Evolutionary conservation across 495 filamentous ascomycete genomes (phyloP).

Genomic region (Penicillium samsonianum): DNA sequence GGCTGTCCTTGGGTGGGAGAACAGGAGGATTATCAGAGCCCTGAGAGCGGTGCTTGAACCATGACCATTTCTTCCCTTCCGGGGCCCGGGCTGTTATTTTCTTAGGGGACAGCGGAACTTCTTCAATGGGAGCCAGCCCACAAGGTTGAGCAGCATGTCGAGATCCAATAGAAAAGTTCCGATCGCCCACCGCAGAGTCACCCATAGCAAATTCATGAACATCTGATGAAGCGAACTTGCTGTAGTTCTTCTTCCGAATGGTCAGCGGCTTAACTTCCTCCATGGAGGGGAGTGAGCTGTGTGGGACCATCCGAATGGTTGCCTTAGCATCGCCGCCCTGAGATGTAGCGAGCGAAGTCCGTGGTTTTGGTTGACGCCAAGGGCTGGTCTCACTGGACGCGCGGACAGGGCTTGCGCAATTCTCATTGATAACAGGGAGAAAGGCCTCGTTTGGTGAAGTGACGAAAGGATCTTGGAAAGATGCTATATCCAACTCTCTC

Average conservation of each 20-base stretch:
- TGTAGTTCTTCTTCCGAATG: slow-evolving; percentile 52
- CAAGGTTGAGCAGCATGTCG: slow-evolving; percentile 21
- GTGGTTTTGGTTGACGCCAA: slow-evolving; percentile 5
- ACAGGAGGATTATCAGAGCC: slow-evolving; percentile 30
- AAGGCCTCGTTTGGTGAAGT: slow-evolving; percentile 37
- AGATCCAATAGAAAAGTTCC: slow-evolving; percentile 22
- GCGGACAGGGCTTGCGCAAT: slow-evolving; percentile 27
- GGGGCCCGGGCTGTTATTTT: slow-evolving; percentile 22
- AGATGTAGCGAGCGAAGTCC: slow-evolving; percentile 27
- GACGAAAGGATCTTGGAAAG: slow-evolving; percentile 58
- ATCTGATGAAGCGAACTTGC: neutral
- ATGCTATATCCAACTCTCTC: slow-evolving; percentile 16
- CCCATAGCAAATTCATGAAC: slow-evolving; percentile 2
- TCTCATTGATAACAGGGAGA: slow-evolving; percentile 57
- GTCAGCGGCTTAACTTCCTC: slow-evolving; percentile 52
- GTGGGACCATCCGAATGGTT: slow-evolving; percentile 53
- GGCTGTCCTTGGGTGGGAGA: slow-evolving; percentile 19
- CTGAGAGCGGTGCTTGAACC: slow-evolving; percentile 63
- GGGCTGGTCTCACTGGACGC: slow-evolving; percentile 8
- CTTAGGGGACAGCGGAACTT: slow-evolving; percentile 33
- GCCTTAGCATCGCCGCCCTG: slow-evolving; percentile 31
- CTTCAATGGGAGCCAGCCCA: slow-evolving; percentile 35
- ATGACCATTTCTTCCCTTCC: slow-evolving; percentile 60
- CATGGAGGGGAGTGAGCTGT: slow-evolving; percentile 41
- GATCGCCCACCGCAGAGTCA: neutral